These are phyloP conservation scores for Erythrophleum ivorense DNA, from an alignment of 331 rosid genomes.

Conservation along the genomic window DNA sequence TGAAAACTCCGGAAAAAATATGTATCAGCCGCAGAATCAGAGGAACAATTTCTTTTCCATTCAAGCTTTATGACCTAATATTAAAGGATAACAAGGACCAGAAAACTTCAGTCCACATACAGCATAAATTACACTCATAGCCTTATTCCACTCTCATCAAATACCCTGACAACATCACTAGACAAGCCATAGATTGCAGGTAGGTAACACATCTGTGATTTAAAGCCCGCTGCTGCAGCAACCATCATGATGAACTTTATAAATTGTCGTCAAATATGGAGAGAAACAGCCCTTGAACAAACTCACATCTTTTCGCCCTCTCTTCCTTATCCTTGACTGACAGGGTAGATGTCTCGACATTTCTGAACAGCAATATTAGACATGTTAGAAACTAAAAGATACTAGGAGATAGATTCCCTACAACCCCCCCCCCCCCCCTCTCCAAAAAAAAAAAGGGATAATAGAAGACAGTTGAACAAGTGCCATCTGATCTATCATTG, in stretches of 20 bases:
- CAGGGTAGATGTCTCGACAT: conserved; percentile 63
- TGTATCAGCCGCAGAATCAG: conserved; percentile 6
- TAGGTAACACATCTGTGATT: conserved; percentile 45
- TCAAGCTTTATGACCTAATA: conserved; percentile 48
- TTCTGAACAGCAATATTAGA: conserved; percentile 52
- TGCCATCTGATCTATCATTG: neutral
- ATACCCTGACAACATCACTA: conserved; percentile 57
- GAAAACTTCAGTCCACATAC: conserved; percentile 58
- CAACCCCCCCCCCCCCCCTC: too few relatives aligned
- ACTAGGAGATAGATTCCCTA: neutral
- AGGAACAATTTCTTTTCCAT: conserved; percentile 35
- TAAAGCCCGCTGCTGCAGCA: conserved; percentile 50
- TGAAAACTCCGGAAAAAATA: neutral
- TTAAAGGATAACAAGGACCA: conserved; percentile 52
- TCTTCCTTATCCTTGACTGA: conserved; percentile 89
- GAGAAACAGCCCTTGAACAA: conserved; percentile 84
- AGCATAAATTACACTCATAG: conserved; percentile 71
- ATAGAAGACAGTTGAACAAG: conserved; percentile 1
- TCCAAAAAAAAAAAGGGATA: neutral
- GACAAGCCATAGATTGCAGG: conserved; percentile 51
- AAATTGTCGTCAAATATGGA: conserved; percentile 72
- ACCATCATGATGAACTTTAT: conserved; percentile 51
- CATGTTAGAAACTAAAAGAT: conserved; percentile 36
- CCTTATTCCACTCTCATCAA: conserved; percentile 64
- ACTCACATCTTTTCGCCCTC: conserved; percentile 68